phyloP scores from a whole-genome alignment of 192 early-diverging fungal genomes.

The Gigaspora rosea region DNA sequence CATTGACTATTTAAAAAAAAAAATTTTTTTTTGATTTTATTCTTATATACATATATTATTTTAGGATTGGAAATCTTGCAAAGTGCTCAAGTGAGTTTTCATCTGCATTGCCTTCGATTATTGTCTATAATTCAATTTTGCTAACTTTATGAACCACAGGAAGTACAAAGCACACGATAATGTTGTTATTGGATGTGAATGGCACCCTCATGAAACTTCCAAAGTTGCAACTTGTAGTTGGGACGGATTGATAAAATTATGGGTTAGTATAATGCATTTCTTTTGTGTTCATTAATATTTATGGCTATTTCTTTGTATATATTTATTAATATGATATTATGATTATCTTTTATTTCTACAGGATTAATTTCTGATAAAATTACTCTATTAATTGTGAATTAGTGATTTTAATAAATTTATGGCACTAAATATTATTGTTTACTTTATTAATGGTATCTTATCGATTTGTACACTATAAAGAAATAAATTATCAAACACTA shows the following conservation, averaged over 20 bases:
- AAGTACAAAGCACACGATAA: conserved; percentile 92
- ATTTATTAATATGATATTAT: no score
- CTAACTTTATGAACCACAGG: conserved; percentile 23
- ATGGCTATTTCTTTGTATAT: no score
- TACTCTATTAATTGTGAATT: no score
- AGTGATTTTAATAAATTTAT: no score
- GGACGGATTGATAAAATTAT: conserved; percentile 94
- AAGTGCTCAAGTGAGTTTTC: conserved; percentile 62
- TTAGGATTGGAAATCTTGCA: conserved; percentile 88
- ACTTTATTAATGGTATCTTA: no score
- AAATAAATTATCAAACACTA: no score
- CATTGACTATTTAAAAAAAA: neutral
- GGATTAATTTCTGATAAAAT: no score
- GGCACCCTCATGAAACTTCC: conserved; percentile 94
- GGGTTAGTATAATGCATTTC: conserved; percentile 46
- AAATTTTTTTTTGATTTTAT: neutral
- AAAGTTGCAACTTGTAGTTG: conserved; percentile 92
- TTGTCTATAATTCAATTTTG: no score
- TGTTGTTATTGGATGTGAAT: conserved; percentile 88
- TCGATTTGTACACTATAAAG: no score
- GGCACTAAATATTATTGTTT: no score
- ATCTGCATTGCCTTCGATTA: neutral
- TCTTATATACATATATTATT: neutral
- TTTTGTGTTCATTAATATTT: neutral
- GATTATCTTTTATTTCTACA: no score